Percentiles rank a stretch among this genome's conserved stretches.
Evolutionary conservation across 345 rosid genomes (phyloP).

Genomic region (Arabis hirsuta): DNA sequence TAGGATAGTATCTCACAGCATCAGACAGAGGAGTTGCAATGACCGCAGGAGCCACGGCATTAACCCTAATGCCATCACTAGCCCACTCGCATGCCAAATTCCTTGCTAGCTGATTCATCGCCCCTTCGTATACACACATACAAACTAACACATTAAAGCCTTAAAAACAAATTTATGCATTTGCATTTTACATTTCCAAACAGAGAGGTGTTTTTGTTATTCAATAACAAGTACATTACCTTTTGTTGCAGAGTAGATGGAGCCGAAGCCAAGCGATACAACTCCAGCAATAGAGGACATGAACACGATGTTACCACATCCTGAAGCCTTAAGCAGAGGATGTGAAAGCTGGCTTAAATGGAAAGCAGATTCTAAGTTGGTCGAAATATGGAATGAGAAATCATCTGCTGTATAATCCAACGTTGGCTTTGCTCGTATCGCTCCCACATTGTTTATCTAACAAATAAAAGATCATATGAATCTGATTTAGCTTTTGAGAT

Average conservation of each 20-base stretch:
- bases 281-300: slow-evolving; percentile 56
- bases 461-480: neutral
- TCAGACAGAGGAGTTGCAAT: slow-evolving; percentile 73
- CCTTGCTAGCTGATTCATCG: slow-evolving; percentile 78
- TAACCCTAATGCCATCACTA: slow-evolving; percentile 68
- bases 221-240: slow-evolving; percentile 28
- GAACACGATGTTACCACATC: slow-evolving; percentile 57
- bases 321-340: slow-evolving; percentile 58
- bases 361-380: slow-evolving; percentile 59
- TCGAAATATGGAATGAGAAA: slow-evolving; percentile 48
- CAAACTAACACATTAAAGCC: neutral
- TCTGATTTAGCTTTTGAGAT: neutral
- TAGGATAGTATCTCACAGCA: slow-evolving; percentile 49
- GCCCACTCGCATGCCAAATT: slow-evolving; percentile 90
- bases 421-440: slow-evolving; percentile 48
- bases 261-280: slow-evolving; percentile 31
- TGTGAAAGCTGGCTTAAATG: slow-evolving; percentile 65
- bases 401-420: slow-evolving; percentile 57
- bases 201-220: neutral
- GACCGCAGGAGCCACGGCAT: slow-evolving; percentile 83
- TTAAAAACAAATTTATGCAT: neutral
- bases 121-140: slow-evolving; percentile 45
- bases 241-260: slow-evolving; percentile 58
- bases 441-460: slow-evolving; percentile 65
- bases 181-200: neutral